Evolutionary conservation across 345 rosid genomes (phyloP).

Genomic region (Populus pruinosa): DNA sequence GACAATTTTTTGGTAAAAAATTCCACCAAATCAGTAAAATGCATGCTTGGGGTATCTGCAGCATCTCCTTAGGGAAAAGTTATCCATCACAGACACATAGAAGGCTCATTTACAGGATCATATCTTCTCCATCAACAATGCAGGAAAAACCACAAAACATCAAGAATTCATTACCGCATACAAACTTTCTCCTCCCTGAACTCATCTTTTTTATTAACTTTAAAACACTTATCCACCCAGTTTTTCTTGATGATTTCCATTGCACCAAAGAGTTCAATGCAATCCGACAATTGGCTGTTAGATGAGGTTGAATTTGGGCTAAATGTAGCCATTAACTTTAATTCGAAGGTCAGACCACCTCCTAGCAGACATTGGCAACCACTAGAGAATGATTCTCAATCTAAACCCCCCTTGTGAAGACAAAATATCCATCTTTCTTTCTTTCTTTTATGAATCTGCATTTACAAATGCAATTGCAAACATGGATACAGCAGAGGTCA

Average conservation of each 20-base stretch:
- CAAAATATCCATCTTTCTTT: too few species aligned
- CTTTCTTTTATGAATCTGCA: not conserved
- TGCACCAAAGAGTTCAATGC: not conserved
- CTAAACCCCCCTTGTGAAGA: not conserved
- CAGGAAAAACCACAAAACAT: not conserved
- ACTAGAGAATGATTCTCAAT: too few species aligned
- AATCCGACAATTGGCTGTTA: not conserved
- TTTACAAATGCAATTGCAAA: not conserved
- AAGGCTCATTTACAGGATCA: not conserved
- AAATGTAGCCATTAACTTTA: not conserved
- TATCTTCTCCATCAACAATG: not conserved
- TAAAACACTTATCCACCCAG: not conserved
- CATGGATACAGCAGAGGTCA: not conserved
- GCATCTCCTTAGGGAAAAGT: not conserved
- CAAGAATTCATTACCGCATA: not conserved
- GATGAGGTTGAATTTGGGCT: not conserved
- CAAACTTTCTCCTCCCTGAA: not conserved
- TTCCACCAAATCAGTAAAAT: not conserved
- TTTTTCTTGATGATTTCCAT: not conserved
- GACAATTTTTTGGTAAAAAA: not conserved
- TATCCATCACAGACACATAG: not conserved
- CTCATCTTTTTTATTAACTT: not conserved
- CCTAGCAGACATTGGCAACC: too few species aligned
- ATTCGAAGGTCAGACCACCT: too few species aligned
- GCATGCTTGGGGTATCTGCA: not conserved